Percentiles rank a stretch among this genome's conserved stretches.
These are phyloP conservation scores for Chaetomiaceae sp. DNA, from an alignment of 2,329 filamentous ascomycete genomes.

Conservation along the genomic window DNA sequence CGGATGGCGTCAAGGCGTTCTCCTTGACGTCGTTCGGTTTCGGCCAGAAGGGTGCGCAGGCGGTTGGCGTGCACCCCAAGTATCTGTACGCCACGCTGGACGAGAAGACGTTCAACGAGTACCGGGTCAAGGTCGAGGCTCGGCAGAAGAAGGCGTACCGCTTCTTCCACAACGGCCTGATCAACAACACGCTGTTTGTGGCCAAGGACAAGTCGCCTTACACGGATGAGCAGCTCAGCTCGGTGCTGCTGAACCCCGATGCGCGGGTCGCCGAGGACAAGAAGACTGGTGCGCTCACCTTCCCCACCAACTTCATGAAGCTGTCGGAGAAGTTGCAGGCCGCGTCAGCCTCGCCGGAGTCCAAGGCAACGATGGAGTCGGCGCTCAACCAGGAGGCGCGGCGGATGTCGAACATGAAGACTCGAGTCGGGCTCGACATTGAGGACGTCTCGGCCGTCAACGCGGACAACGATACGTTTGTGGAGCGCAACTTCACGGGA, in stretches of 20 bases:
- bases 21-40: constrained; percentile 99
- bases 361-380: constrained; percentile 64
- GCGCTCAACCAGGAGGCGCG: constrained; percentile 75
- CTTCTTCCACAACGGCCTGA: constrained; percentile 96
- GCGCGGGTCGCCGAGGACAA: constrained; percentile 81
- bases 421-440: constrained; percentile 89
- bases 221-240: constrained; percentile 76
- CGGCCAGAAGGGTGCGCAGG: constrained; percentile 97
- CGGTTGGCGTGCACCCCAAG: constrained; percentile 92
- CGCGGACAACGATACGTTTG: constrained; percentile 88
- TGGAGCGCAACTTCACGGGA: constrained; percentile 89
- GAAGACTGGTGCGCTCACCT: constrained; percentile 77
- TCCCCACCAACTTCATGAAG: constrained; percentile 65
- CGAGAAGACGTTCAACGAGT: constrained; percentile 72
- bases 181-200: constrained; percentile 97
- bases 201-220: constrained; percentile 92
- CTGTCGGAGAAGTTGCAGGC: constrained; percentile 50
- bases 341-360: constrained; percentile 39
- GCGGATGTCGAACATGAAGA: constrained; percentile 57
- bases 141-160: constrained; percentile 98
- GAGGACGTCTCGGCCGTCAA: constrained; percentile 85
- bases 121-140: constrained; percentile 83
- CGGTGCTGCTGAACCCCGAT: constrained; percentile 89
- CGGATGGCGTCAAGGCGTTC: constrained; percentile 97
- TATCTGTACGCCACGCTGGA: constrained; percentile 96